phyloP scores from a whole-genome alignment of 2,329 filamentous ascomycete genomes.

The Trichoderma citrinoviride region DNA sequence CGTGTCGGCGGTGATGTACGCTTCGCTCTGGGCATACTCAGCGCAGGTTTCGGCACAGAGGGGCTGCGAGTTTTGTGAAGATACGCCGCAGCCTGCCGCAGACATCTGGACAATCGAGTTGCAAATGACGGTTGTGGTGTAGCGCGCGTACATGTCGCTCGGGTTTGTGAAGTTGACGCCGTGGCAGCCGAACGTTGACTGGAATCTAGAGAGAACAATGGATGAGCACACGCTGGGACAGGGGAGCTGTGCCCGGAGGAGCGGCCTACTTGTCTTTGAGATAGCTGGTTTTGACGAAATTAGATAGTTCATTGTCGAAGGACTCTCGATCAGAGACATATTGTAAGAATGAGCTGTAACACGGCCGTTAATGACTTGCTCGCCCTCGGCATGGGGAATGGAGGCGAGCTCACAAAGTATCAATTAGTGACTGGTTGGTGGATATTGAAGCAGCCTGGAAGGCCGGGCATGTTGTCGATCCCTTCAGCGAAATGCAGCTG shows the following conservation, averaged over 20 bases:
- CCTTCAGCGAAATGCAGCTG: constrained; percentile 64
- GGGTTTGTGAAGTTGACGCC: constrained; percentile 75
- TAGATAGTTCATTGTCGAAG: constrained; percentile 73
- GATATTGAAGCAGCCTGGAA: constrained; percentile 72
- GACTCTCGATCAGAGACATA: constrained; percentile 71
- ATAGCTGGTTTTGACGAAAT: constrained; percentile 73
- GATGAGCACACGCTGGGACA: constrained; percentile 3
- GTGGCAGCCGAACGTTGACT: constrained; percentile 75
- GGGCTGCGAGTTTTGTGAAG: constrained; percentile 63
- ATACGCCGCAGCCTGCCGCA: constrained; percentile 63
- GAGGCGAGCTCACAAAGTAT: constrained; percentile 53
- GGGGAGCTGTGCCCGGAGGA: constrained; percentile 32
- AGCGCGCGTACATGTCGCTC: constrained; percentile 83
- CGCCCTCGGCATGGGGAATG: constrained; percentile 24
- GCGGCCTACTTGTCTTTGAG: constrained; percentile 69
- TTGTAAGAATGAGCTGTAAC: constrained; percentile 73
- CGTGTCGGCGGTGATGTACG: constrained; percentile 73
- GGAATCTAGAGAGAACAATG: constrained; percentile 59
- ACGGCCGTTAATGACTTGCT: constrained; percentile 23
- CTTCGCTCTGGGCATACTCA: constrained; percentile 83
- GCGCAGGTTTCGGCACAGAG: constrained; percentile 89
- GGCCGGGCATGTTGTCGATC: constrained; percentile 68
- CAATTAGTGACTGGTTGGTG: constrained; percentile 55
- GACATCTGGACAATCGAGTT: constrained; percentile 94
- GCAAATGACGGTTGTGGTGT: constrained; percentile 88